Percentiles rank a stretch among this genome's conserved stretches.
These are phyloP conservation scores for Alloteropsis semialata DNA, from an alignment of 176 grass and related monocot genomes.

Conservation along the genomic window DNA sequence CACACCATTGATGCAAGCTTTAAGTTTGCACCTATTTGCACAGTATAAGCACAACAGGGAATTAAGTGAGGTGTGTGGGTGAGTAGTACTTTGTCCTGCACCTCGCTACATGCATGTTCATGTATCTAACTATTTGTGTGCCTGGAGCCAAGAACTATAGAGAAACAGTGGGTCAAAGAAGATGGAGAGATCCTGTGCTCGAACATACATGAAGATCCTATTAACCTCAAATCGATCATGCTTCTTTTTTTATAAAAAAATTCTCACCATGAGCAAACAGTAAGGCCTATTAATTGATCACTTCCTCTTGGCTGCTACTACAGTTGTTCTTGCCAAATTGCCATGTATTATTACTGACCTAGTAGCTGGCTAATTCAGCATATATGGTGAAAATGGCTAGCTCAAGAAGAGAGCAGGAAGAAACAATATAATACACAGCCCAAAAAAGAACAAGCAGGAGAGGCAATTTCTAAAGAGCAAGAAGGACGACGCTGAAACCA, in stretches of 20 bases:
- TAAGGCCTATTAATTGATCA: neutral
- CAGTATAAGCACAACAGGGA: constrained; percentile 32
- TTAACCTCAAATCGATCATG: constrained; percentile 17
- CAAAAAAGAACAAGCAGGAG: neutral
- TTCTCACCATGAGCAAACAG: constrained; percentile 13
- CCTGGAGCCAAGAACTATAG: constrained; percentile 3
- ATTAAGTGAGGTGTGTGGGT: constrained; percentile 23
- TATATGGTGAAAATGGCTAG: neutral
- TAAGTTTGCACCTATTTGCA: constrained; percentile 44
- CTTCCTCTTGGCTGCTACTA: neutral
- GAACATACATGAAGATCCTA: constrained; percentile 20
- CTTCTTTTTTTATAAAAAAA: constrained; percentile 1
- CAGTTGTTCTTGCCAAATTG: constrained; percentile 2
- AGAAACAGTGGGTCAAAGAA: constrained; percentile 1
- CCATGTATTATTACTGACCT: constrained; percentile 24
- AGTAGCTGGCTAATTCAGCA: constrained; percentile 20
- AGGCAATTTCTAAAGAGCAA: neutral
- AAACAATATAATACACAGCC: constrained; percentile 17
- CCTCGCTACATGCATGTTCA: neutral
- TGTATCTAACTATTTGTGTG: neutral
- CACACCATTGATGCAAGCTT: constrained; percentile 41
- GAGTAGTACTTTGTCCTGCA: constrained; percentile 11
- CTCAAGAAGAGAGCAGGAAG: neutral
- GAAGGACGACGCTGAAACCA: constrained; percentile 18
- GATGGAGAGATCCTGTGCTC: constrained; percentile 1